These are phyloP conservation scores for Apiospora arundinis DNA, from an alignment of 2,329 filamentous ascomycete species.

Conservation along the genomic window DNA sequence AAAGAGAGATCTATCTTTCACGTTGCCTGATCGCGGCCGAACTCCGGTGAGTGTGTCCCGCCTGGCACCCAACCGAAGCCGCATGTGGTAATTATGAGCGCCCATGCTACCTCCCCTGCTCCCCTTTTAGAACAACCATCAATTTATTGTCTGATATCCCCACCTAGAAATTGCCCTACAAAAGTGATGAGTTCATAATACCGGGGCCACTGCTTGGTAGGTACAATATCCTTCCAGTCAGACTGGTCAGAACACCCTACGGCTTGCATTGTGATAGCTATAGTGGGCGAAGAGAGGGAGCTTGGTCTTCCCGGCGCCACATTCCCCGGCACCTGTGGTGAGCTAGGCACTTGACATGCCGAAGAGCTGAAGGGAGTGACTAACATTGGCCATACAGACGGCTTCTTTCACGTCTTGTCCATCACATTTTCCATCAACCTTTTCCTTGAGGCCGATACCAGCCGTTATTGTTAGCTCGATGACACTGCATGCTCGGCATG, in stretches of 20 bases:
- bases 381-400: not conserved
- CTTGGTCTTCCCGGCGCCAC: not conserved
- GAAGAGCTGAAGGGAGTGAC: not conserved
- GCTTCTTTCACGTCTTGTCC: not conserved
- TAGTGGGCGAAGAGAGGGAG: not conserved
- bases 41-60: not conserved
- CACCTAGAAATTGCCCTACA: not conserved
- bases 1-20: not conserved
- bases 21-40: conserved; percentile 6
- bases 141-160: not conserved
- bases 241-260: not conserved
- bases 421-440: conserved; percentile 1
- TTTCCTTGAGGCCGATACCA: not conserved
- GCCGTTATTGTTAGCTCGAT: not conserved
- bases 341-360: not conserved
- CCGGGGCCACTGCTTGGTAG: not conserved
- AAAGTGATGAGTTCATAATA: conserved; percentile 1
- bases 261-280: not conserved
- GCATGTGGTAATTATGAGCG: not conserved
- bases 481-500: not conserved
- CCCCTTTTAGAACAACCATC: not conserved
- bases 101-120: conserved; percentile 1
- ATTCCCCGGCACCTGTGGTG: not conserved
- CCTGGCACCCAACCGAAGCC: conserved; percentile 1
- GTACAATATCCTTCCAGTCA: not conserved